Conservation (phyloP, 164 flowering plant genomes). For the Paratinospora sagittata region DNA sequence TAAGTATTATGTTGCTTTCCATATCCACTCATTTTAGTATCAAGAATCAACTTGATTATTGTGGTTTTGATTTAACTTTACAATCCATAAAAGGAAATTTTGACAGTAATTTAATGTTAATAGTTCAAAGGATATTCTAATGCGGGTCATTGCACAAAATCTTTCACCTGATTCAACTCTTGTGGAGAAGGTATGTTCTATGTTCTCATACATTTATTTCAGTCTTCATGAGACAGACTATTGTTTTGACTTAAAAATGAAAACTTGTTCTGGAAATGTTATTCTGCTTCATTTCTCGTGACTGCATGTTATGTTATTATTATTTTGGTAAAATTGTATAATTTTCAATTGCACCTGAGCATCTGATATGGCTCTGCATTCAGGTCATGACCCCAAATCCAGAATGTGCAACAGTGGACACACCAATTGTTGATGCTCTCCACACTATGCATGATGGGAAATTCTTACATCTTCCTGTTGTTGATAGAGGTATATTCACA, state of each 20-base stretch:
- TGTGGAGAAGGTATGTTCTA: slow-evolving; percentile 70
- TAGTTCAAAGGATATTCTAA: slow-evolving; percentile 92
- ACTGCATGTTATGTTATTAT: slow-evolving; percentile 1
- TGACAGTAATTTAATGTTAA: slow-evolving; percentile 2
- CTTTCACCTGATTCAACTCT: slow-evolving; percentile 66
- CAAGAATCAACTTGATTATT: not conserved
- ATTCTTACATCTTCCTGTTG: slow-evolving; percentile 94
- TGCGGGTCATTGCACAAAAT: slow-evolving; percentile 88
- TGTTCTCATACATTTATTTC: not conserved
- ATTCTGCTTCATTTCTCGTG: not conserved
- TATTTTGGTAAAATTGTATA: not conserved
- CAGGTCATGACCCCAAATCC: slow-evolving; percentile 99
- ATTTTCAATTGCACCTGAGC: not conserved
- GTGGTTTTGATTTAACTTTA: not conserved
- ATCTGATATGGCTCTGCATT: slow-evolving; percentile 14
- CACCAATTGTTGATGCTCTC: slow-evolving; percentile 96
- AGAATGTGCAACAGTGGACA: slow-evolving; percentile 89
- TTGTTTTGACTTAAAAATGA: not conserved
- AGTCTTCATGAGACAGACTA: not conserved
- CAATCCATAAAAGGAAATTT: not conserved
- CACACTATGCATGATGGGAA: slow-evolving; percentile 98
- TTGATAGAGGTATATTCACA: slow-evolving; percentile 59
- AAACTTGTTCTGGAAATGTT: not conserved
- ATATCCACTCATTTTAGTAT: not conserved
- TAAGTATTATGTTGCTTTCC: slow-evolving; percentile 31